Conservation (phyloP, 768 basidiomycete species). For the Vararia minispora region DNA sequence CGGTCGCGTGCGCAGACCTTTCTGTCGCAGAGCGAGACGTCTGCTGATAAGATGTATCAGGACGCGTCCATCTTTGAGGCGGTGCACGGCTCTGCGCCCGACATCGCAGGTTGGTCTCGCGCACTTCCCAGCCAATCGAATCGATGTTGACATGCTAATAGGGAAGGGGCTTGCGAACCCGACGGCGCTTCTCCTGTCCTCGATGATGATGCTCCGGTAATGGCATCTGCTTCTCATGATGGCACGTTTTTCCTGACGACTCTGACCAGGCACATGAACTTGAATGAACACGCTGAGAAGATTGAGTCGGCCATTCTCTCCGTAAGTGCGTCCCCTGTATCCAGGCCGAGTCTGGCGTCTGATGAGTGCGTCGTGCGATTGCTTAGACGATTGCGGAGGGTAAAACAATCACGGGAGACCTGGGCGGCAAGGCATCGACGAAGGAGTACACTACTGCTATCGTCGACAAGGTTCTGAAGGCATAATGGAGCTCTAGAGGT, state of each 20-base stretch:
- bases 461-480: constrained; percentile 47
- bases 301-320: constrained; percentile 88
- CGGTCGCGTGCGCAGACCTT: constrained; percentile 52
- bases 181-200: constrained; percentile 93
- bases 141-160: constrained; percentile 17
- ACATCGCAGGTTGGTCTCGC: constrained; percentile 74
- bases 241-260: constrained; percentile 16
- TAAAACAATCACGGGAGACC: constrained; percentile 87
- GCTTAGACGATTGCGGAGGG: constrained; percentile 97
- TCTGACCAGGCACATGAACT: constrained; percentile 74
- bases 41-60: constrained; percentile 27
- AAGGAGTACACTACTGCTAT: constrained; percentile 85
- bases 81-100: constrained; percentile 98
- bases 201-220: constrained; percentile 95
- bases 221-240: constrained; percentile 13
- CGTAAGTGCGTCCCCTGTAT: constrained; percentile 37
- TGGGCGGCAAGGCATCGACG: constrained; percentile 89
- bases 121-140: no score
- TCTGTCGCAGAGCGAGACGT: background rate
- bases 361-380: background rate
- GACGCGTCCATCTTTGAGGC: constrained; percentile 99
- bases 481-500: no score
- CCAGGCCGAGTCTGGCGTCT: constrained; percentile 4
- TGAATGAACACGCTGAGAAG: constrained; percentile 70
- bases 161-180: constrained; percentile 95